phyloP scores from a whole-genome alignment of 805 yeast genomes.

The Spathaspora arborariae region DNA sequence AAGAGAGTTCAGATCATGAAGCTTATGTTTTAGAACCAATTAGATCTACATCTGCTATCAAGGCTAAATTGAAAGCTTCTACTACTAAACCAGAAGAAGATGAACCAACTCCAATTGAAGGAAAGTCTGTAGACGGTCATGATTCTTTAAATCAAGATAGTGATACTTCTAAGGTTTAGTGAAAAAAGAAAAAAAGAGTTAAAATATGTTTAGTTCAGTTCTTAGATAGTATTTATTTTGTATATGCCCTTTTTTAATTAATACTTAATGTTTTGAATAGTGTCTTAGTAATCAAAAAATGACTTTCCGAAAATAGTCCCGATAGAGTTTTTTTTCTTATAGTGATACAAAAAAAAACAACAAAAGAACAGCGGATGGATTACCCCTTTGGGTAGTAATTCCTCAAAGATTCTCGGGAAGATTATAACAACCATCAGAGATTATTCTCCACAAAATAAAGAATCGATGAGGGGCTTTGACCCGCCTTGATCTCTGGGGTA shows the following conservation, averaged over 20 bases:
- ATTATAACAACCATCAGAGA: not conserved
- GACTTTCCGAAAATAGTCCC: not conserved
- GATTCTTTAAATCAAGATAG: conserved; percentile 16
- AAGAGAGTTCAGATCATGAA: conserved; percentile 41
- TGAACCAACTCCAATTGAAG: conserved; percentile 7
- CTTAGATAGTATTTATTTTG: not conserved
- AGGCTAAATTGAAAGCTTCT: conserved; percentile 23
- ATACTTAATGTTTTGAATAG: not conserved
- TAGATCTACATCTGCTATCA: conserved; percentile 43
- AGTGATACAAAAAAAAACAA: not conserved
- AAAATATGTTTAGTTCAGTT: not conserved
- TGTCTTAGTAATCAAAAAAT: not conserved
- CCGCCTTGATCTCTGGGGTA: not conserved
- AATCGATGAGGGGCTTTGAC: not conserved
- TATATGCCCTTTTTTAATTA: not conserved
- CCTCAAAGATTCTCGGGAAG: not conserved
- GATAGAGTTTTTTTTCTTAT: too few species aligned
- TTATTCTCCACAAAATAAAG: not conserved
- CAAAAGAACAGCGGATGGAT: not conserved
- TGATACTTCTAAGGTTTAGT: conserved; percentile 11
- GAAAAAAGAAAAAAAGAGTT: not conserved
- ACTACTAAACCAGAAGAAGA: conserved; percentile 15
- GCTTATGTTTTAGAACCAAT: conserved; percentile 74
- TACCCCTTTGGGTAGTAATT: not conserved
- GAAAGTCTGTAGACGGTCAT: conserved; percentile 14